A percentile compares a stretch with the other conserved stretches of the same genome.
Conservation (phyloP, 495 filamentous ascomycete species). For the Penicillium tannophilum region DNA sequence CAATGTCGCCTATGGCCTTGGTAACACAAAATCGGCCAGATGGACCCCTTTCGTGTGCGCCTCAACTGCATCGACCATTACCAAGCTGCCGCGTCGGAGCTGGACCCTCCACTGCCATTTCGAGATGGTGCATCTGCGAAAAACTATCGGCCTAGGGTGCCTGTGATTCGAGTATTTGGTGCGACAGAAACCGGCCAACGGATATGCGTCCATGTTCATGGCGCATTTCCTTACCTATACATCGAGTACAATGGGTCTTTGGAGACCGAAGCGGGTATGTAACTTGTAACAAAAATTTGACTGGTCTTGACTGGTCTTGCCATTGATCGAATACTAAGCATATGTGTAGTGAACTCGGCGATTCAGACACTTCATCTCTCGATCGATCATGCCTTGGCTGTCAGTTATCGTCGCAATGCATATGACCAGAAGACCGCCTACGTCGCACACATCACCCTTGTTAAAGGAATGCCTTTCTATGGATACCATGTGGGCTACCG, state of each 20-base stretch:
- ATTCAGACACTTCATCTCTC: constrained; percentile 73
- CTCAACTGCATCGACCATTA: constrained; percentile 96
- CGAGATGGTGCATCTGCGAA: constrained; percentile 53
- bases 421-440: constrained; percentile 67
- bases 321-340: neutral
- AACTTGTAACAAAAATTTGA: neutral
- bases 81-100: constrained; percentile 70
- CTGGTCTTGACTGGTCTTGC: neutral
- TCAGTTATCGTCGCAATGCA: constrained; percentile 76
- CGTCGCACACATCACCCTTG: constrained; percentile 85
- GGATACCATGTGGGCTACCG: constrained; percentile 91
- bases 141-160: constrained; percentile 67
- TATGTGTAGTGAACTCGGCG: constrained; percentile 63
- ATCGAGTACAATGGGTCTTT: constrained; percentile 80
- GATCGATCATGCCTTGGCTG: constrained; percentile 81
- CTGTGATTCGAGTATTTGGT: constrained; percentile 89
- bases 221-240: constrained; percentile 92
- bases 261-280: constrained; percentile 64
- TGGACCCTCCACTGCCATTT: constrained; percentile 76
- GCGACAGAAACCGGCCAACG: constrained; percentile 95
- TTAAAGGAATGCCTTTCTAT: constrained; percentile 95
- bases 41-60: constrained; percentile 80
- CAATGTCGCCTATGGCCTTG: constrained; percentile 34
- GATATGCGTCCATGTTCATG: constrained; percentile 95
- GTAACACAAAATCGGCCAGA: constrained; percentile 28